Conservation (phyloP, 345 rosid genomes). For the Sonneratia alba region DNA sequence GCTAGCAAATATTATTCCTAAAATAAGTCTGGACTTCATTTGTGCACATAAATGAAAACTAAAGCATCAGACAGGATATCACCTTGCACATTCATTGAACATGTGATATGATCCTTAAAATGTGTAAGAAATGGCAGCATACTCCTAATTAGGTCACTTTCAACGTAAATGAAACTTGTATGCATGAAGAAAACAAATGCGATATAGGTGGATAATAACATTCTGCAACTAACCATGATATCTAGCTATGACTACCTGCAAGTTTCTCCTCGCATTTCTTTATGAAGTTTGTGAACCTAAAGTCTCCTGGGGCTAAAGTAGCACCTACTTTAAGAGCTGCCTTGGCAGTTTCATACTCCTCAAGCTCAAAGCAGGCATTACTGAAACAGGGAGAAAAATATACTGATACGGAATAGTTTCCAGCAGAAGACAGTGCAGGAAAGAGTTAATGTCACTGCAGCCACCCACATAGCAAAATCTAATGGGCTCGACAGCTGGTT, state of each 20-base stretch:
- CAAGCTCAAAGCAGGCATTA: conserved; percentile 79
- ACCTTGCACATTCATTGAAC: not conserved
- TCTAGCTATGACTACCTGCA: conserved; percentile 29
- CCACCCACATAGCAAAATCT: not conserved
- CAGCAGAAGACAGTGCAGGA: not conserved
- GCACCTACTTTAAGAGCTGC: conserved; percentile 66
- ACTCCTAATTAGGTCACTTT: not conserved
- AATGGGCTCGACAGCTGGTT: not conserved
- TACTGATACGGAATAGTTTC: not conserved
- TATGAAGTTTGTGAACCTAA: conserved; percentile 56
- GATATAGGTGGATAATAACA: not conserved
- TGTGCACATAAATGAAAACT: not conserved
- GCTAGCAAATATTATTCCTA: not conserved
- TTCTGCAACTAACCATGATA: no score
- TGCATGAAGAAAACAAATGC: not conserved
- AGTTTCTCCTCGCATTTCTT: conserved; percentile 57
- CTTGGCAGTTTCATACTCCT: conserved; percentile 79
- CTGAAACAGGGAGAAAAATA: conserved; percentile 24
- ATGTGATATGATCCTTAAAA: not conserved
- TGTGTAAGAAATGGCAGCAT: not conserved
- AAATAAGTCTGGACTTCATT: not conserved
- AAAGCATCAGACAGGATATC: not conserved
- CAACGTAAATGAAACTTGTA: not conserved
- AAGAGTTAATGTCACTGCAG: not conserved
- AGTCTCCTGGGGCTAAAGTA: conserved; percentile 40